A percentile compares a stretch with the other conserved stretches of the same genome.
phyloP scores from a whole-genome alignment of 2,329 filamentous ascomycete species.

The Teratosphaeria destructans region DNA sequence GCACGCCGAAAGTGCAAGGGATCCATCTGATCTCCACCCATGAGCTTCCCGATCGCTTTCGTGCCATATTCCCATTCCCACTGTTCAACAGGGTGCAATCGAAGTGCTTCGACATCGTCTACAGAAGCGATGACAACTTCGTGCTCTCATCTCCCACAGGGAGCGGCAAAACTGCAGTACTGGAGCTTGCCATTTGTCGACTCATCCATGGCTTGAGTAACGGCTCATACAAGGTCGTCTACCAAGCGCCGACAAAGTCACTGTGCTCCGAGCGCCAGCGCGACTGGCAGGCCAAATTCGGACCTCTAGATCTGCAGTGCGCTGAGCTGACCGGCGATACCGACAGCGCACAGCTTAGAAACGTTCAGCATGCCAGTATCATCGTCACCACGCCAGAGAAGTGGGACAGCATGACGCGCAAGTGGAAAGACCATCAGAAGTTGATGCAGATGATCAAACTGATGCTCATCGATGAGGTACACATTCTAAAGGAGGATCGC shows the following conservation, averaged over 20 bases:
- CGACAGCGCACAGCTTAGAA: constrained; percentile 52
- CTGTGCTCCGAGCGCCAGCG: constrained; percentile 65
- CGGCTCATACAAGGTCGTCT: constrained; percentile 67
- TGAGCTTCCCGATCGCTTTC: constrained; percentile 58
- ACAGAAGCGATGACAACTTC: constrained; percentile 60
- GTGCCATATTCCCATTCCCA: constrained; percentile 59
- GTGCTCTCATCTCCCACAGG: constrained; percentile 75
- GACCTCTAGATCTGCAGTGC: constrained; percentile 54
- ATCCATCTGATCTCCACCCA: constrained; percentile 50
- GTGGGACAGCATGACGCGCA: constrained; percentile 81
- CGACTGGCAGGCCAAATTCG: constrained; percentile 71
- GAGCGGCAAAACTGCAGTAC: constrained; percentile 71
- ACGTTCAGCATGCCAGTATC: constrained; percentile 64
- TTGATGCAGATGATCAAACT: constrained; percentile 66
- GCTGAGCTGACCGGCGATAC: constrained; percentile 78
- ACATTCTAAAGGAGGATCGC: constrained; percentile 69
- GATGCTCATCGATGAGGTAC: constrained; percentile 79
- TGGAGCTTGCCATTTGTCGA: constrained; percentile 73
- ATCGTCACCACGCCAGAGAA: constrained; percentile 86
- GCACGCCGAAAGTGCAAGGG: constrained; percentile 41
- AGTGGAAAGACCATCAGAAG: constrained; percentile 71
- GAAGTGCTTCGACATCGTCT: constrained; percentile 60
- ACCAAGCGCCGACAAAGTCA: constrained; percentile 76
- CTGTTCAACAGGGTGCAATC: constrained; percentile 78
- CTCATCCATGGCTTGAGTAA: constrained; percentile 47